Evolutionary conservation across 2,329 filamentous ascomycete species (phyloP).

Genomic region (Cytospora chrysosperma): DNA sequence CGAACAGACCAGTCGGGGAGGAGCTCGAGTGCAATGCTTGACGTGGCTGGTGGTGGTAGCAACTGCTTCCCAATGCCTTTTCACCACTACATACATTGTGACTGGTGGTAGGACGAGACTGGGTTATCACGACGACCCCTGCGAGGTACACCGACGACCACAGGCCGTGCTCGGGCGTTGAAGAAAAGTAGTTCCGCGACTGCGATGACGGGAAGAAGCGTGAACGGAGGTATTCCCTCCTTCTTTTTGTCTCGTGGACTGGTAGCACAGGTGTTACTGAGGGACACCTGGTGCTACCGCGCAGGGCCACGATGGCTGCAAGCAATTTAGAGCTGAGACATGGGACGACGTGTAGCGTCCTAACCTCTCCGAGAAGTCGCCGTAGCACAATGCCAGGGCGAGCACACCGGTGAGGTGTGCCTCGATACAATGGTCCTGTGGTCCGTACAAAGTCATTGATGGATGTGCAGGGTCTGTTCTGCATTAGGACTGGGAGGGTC

Average conservation of each 20-base stretch:
- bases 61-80: background rate
- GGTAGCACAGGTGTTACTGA: slow-evolving; percentile 19
- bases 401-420: slow-evolving; percentile 16
- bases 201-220: slow-evolving; percentile 11
- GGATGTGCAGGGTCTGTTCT: slow-evolving; percentile 14
- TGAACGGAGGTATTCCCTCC: slow-evolving; percentile 16
- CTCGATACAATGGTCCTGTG: background rate
- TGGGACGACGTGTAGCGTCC: background rate
- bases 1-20: slow-evolving; percentile 8
- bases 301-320: slow-evolving; percentile 16
- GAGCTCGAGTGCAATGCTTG: background rate
- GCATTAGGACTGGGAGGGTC: slow-evolving; percentile 9
- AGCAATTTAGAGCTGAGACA: slow-evolving; percentile 23
- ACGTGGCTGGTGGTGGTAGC: slow-evolving; percentile 12
- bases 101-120: slow-evolving; percentile 13
- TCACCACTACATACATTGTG: background rate
- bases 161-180: slow-evolving; percentile 16
- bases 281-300: slow-evolving; percentile 9
- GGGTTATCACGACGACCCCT: slow-evolving; percentile 10
- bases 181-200: slow-evolving; percentile 3
- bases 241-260: slow-evolving; percentile 9
- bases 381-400: slow-evolving; percentile 13
- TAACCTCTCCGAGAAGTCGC: background rate
- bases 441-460: slow-evolving; percentile 2
- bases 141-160: slow-evolving; percentile 17